Evolutionary conservation across 768 basidiomycete species (phyloP), one percentile per base, ranked within the genome.

Genomic region (Mycena filopes): DNA sequence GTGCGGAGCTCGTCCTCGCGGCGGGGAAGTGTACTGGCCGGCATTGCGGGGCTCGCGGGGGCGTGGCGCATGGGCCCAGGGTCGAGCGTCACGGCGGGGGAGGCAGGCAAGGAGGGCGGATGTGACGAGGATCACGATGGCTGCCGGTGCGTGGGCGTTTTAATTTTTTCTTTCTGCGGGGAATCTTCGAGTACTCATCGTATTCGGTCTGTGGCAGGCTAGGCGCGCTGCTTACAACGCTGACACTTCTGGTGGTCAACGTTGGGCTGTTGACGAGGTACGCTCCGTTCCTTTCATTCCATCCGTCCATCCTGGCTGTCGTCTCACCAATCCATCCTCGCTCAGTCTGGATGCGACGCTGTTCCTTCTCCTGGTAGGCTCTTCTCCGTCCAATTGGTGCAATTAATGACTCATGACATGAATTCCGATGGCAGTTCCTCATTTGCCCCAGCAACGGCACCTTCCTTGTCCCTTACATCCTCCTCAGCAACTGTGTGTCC

Each of bases 231-330:
- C 76, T 79, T 23, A 76, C 75, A 28, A 78, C 67, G 33, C 38
- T 79, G 48, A 79, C 75, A 5, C 53, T 79, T 15, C 57, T 79
- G 26, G 78, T 79, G 18, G 67, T 79, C 55, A 79, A 79, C 40
- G 79, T 79, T 2, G 78, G 78, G 18, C 61, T 79, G 51, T 40
- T 79, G 49, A 80, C 78, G 31, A 78, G 78, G 78, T 79, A 66
- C 28, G 58, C 58, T 43, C 40, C 13, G 21, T 20, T 21, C 10
- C n/a, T 16, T 2, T 48, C 23, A 18, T 25, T 25, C 7, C 18
- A 7, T 13, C 23, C 0, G 23, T 20, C n/a, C 21, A 33, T 28
- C 12, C 18, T 16, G 36, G 4, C 36, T 36, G 36, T 36, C 36
- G 21, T 4, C 42, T 60, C 38, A 50, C n/a, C 18, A 8, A 15